These are phyloP conservation scores for Melastoma malabathricum DNA, from an alignment of 345 rosid species.

Conservation along the genomic window DNA sequence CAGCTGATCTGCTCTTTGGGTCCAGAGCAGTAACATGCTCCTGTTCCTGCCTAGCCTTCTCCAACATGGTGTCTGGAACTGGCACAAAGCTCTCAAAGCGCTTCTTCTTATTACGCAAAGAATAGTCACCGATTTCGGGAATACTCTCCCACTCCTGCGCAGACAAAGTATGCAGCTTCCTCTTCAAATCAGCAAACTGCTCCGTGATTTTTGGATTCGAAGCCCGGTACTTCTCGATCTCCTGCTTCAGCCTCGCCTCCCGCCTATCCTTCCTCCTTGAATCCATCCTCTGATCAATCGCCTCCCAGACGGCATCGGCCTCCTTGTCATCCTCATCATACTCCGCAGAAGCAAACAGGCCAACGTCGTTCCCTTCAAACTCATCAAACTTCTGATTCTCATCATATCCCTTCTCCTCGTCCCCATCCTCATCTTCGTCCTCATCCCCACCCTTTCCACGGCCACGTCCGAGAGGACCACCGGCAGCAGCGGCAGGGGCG, in stretches of 20 bases:
- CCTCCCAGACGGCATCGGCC: slow-evolving; percentile 94
- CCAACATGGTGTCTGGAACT: slow-evolving; percentile 71
- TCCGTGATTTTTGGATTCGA: slow-evolving; percentile 88
- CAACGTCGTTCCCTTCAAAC: slow-evolving; percentile 91
- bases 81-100: slow-evolving; percentile 92
- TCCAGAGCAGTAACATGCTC: slow-evolving; percentile 94
- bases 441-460: slow-evolving; percentile 44
- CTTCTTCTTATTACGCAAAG: slow-evolving; percentile 74
- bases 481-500: slow-evolving; percentile 24
- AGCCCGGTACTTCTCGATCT: slow-evolving; percentile 81
- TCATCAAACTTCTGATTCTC: slow-evolving; percentile 96
- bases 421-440: slow-evolving; percentile 77
- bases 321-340: slow-evolving; percentile 91
- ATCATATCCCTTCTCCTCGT: slow-evolving; percentile 78
- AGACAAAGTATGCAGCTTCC: slow-evolving; percentile 57
- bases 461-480: slow-evolving; percentile 52
- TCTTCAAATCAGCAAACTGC: slow-evolving; percentile 88
- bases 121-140: slow-evolving; percentile 85
- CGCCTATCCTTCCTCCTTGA: slow-evolving; percentile 75
- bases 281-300: slow-evolving; percentile 80
- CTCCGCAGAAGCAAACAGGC: slow-evolving; percentile 83
- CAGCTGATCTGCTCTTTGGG: slow-evolving; percentile 67
- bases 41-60: slow-evolving; percentile 88
- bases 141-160: slow-evolving; percentile 81
- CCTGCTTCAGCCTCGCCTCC: slow-evolving; percentile 76